phyloP scores from a whole-genome alignment of 2,329 filamentous ascomycete genomes.

The Colletotrichum sp. region DNA sequence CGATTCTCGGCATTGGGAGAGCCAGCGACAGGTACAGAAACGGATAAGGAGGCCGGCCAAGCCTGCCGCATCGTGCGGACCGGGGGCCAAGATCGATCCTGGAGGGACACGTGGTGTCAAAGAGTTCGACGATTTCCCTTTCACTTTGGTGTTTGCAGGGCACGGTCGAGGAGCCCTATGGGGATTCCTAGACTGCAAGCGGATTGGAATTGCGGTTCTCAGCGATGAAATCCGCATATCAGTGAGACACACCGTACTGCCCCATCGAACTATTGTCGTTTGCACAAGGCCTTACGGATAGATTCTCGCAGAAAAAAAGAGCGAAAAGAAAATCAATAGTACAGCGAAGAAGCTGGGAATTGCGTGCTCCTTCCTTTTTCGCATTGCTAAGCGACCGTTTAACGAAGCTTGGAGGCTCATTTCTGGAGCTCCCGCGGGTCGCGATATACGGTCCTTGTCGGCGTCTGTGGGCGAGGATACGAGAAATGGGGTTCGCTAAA shows the following conservation, averaged over 20 bases:
- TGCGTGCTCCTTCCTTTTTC: not conserved
- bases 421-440: not conserved
- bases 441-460: not conserved
- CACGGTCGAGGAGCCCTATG: not conserved
- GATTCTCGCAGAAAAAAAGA: not conserved
- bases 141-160: not conserved
- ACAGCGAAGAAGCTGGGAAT: not conserved
- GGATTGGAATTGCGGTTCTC: not conserved
- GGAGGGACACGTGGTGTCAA: constrained; percentile 13
- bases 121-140: not conserved
- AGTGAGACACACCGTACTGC: not conserved
- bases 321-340: not conserved
- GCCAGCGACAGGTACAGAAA: not conserved
- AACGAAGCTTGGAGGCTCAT: not conserved
- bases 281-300: not conserved
- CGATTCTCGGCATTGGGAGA: not conserved
- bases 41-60: not conserved
- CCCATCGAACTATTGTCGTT: not conserved
- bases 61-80: not conserved
- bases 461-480: not conserved
- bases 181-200: not conserved
- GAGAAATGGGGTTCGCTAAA: constrained; percentile 8
- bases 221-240: not conserved
- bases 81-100: not conserved
- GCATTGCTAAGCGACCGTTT: not conserved